Evolutionary conservation across 768 basidiomycete genomes (phyloP), one percentile per base, ranked within the genome.

Genomic region (Rhizopogon vesiculosus): DNA sequence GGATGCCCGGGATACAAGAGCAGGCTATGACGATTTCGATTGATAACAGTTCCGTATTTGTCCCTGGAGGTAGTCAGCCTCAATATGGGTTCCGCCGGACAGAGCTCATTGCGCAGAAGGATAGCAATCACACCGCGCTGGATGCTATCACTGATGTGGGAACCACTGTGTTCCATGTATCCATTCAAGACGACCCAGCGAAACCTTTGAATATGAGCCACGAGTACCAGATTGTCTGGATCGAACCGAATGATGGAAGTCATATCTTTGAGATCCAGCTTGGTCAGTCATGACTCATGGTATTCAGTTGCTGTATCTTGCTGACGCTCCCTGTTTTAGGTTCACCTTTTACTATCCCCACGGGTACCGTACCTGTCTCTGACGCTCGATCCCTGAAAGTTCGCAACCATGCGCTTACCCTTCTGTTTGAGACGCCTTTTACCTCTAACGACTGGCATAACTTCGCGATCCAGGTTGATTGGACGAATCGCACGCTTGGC

Each of bases 171-270:
- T 83, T 81, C 66, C 78, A 83, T 58, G 78, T 81, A 50, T 79
- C 78, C 9, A 71, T 84, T 55, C 69, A 69, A 46, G 55, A 64
- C 43, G 76, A 82, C 57, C 59, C 71, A 15, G 45, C 45, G n/a
- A 64, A 62, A 22, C 78, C 78, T 12, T 64, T 86, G 61, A 83
- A 84, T 61, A 75, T 74, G 59, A 73, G 59, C 8, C 83, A 85
- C 55, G 84, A 86, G 61, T 84, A 86, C 61, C 84, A 86, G 61
- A 72, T 80, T 49, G 79, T 86, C 13, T 85, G 80, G 64, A 82
- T 85, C 55, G 84, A 86, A 67, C 80, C 82, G 1, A 73, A 63
- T 51, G 85, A 86, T 60, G 82, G 82, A 6, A 73, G 77, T 3
- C 83, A 83, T 67, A 73, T 85, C 19, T 86, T 86, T 61, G 81